Conservation (phyloP, 441 rosid species). For the Syzygium syzygioides region DNA sequence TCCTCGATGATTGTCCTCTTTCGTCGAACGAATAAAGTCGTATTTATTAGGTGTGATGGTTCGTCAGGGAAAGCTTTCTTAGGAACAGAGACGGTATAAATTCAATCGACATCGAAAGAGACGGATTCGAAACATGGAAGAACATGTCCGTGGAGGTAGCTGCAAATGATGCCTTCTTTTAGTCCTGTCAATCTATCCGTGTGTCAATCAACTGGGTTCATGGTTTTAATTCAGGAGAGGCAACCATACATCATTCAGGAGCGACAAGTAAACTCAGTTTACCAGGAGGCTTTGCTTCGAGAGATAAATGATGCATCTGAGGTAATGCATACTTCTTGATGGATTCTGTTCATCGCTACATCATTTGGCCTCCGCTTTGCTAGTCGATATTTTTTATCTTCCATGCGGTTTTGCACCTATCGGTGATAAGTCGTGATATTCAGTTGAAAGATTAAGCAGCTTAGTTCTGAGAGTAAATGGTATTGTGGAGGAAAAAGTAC, state of each 20-base stretch:
- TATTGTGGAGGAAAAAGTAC: not conserved
- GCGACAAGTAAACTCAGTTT: constrained; percentile 27
- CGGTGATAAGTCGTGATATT: not conserved
- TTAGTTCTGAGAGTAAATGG: not conserved
- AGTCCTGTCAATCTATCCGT: not conserved
- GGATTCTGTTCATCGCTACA: not conserved
- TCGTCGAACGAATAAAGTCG: not conserved
- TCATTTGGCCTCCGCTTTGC: not conserved
- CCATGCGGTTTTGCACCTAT: not conserved
- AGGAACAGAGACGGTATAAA: constrained; percentile 4
- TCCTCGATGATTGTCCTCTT: not conserved
- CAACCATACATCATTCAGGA: constrained; percentile 34
- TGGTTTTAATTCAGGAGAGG: constrained; percentile 35
- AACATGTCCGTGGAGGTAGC: constrained; percentile 55
- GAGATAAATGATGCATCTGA: constrained; percentile 22
- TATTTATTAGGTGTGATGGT: not conserved
- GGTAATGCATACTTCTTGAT: constrained; percentile 23
- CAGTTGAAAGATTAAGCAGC: not conserved
- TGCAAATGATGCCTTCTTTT: not conserved
- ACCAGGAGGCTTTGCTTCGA: constrained; percentile 22
- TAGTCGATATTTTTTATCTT: not conserved
- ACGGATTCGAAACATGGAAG: constrained; percentile 58
- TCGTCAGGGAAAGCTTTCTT: constrained; percentile 40
- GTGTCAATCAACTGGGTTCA: not conserved
- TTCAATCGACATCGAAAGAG: constrained; percentile 28